These are phyloP conservation scores for Melanopsichium pennsylvanicum DNA, from an alignment of 1,284 basidiomycete species.

Conservation along the genomic window DNA sequence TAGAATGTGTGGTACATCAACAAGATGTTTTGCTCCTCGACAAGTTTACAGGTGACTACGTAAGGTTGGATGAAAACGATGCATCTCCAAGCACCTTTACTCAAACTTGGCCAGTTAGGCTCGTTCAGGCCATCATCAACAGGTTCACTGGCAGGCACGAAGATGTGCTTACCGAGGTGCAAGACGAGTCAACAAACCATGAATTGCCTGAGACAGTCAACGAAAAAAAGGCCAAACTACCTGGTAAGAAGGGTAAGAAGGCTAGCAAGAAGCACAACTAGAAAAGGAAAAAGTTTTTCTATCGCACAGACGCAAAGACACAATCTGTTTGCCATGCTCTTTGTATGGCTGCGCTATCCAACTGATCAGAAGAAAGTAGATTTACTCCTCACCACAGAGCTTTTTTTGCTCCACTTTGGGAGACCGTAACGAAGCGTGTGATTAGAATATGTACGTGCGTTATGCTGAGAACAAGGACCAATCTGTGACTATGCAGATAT, in stretches of 20 bases:
- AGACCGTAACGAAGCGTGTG: no score
- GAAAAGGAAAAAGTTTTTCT: no score
- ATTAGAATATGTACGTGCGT: no score
- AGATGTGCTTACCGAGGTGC: constrained; percentile 18
- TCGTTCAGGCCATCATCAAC: constrained; percentile 26
- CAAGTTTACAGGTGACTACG: constrained; percentile 45
- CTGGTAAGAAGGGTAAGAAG: constrained; percentile 2
- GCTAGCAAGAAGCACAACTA: constrained; percentile 24
- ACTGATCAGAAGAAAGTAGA: no score
- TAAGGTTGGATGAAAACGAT: constrained; percentile 45
- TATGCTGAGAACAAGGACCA: no score
- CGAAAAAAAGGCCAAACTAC: neutral
- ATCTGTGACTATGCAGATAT: no score
- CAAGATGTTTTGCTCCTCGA: constrained; percentile 44
- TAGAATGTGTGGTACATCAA: constrained; percentile 51
- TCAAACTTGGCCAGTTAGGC: constrained; percentile 44
- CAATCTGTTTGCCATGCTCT: no score
- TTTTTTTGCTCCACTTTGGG: no score
- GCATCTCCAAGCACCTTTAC: constrained; percentile 15
- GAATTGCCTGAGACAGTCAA: neutral
- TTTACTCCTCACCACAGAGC: no score
- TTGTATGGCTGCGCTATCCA: no score
- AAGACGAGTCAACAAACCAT: constrained; percentile 7
- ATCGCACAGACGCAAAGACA: no score
- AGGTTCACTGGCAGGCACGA: constrained; percentile 24